Percentiles rank a stretch among this genome's conserved stretches.
Conservation (phyloP, 345 rosid species). For the Sisymbrium altissimum region DNA sequence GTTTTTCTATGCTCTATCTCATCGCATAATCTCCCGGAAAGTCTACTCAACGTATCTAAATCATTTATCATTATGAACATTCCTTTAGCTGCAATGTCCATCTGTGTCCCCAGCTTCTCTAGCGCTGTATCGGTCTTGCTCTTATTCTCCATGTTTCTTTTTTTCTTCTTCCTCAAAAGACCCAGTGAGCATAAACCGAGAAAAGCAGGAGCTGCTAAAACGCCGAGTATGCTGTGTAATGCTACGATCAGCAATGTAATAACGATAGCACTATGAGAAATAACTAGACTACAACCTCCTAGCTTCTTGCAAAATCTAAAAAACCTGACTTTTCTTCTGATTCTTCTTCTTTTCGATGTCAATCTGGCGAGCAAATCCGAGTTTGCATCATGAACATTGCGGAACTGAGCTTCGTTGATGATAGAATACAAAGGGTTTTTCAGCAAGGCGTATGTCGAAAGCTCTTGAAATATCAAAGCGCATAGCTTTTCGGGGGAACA, state of each 20-base stretch:
- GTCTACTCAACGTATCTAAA: conserved; percentile 62
- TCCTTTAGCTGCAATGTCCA: conserved; percentile 80
- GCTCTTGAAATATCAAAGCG: conserved; percentile 42
- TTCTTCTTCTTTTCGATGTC: conserved; percentile 44
- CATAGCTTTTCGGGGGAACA: conserved; percentile 1
- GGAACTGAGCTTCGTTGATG: conserved; percentile 36
- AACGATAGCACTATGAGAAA: conserved; percentile 44
- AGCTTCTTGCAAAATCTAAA: conserved; percentile 42
- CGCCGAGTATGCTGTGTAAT: conserved; percentile 59
- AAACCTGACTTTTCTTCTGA: conserved; percentile 43
- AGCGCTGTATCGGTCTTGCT: conserved; percentile 26
- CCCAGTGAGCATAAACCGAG: conserved; percentile 37
- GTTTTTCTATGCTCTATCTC: conserved; percentile 63
- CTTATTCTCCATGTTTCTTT: neutral
- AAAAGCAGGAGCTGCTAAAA: conserved; percentile 59
- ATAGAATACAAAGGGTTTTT: conserved; percentile 54
- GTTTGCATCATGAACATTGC: conserved; percentile 41
- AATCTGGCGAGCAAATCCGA: conserved; percentile 41
- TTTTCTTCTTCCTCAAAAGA: conserved; percentile 46
- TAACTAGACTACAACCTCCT: conserved; percentile 43
- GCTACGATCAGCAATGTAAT: conserved; percentile 46
- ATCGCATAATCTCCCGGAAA: conserved; percentile 53
- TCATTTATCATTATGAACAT: conserved; percentile 69
- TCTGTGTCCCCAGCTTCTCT: conserved; percentile 47
- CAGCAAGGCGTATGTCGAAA: conserved; percentile 44